phyloP scores from a whole-genome alignment of 2,329 filamentous ascomycete species.

The Fusarium chaquense region DNA sequence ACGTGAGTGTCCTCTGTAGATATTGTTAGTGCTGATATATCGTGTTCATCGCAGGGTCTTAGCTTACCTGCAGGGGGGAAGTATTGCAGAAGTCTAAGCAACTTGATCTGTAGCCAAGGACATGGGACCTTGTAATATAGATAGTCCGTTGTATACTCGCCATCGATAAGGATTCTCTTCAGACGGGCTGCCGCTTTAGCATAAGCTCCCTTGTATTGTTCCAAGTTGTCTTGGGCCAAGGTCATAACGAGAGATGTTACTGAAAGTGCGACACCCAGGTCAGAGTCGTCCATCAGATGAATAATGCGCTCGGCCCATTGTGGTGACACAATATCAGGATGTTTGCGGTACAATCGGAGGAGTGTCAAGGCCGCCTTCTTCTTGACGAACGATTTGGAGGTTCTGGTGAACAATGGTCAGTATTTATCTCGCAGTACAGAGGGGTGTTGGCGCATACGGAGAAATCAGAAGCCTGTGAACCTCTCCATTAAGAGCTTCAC shows the following conservation, averaged over 20 bases:
- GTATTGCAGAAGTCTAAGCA: conserved; percentile 91
- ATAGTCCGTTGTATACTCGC: conserved; percentile 90
- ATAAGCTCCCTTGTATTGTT: conserved; percentile 94
- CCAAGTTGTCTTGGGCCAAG: conserved; percentile 91
- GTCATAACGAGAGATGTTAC: conserved; percentile 97
- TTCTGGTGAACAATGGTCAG: conserved; percentile 47
- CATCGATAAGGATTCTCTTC: conserved; percentile 90
- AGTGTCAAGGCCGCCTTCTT: conserved; percentile 98
- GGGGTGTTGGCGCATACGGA: conserved; percentile 71
- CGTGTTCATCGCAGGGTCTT: not conserved
- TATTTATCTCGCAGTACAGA: not conserved
- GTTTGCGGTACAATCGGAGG: conserved; percentile 92
- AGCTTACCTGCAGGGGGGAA: conserved; percentile 88
- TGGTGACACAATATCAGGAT: conserved; percentile 91
- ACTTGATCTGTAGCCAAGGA: conserved; percentile 97
- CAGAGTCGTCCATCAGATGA: conserved; percentile 96
- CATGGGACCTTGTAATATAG: conserved; percentile 99
- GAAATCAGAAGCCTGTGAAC: conserved; percentile 95
- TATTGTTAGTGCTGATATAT: conserved; percentile 12
- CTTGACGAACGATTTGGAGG: conserved; percentile 97
- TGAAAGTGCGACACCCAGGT: conserved; percentile 93
- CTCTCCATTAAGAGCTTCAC: conserved; percentile 89
- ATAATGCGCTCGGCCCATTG: conserved; percentile 99
- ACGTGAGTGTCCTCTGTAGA: conserved; percentile 87
- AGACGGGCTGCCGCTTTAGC: conserved; percentile 91